A percentile compares a stretch with the other conserved stretches of the same genome.
Conservation (phyloP, 805 yeast genomes). For the Ogataea siamensis region DNA sequence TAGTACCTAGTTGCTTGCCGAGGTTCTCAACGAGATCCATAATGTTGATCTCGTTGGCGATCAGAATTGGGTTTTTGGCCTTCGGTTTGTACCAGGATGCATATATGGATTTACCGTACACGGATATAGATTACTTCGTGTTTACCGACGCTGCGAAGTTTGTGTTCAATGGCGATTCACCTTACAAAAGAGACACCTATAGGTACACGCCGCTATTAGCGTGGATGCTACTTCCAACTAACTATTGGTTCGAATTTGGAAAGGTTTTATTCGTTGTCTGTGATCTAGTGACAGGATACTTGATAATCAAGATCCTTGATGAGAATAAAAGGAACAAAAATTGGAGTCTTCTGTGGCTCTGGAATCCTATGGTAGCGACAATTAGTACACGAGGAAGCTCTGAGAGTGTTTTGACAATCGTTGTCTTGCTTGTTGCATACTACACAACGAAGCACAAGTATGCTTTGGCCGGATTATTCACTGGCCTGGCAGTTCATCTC, state of each 20-base stretch:
- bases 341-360: conserved; percentile 60
- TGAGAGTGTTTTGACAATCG: conserved; percentile 81
- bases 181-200: conserved; percentile 83
- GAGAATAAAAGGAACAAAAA: conserved; percentile 10
- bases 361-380: conserved; percentile 93
- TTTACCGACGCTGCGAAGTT: conserved; percentile 88
- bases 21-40: conserved; percentile 17
- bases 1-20: conserved; percentile 8
- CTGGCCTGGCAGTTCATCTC: conserved; percentile 84
- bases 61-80: conserved; percentile 62
- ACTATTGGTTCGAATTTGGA: conserved; percentile 63
- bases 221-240: conserved; percentile 76
- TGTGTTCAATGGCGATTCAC: conserved; percentile 58
- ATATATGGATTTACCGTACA: conserved; percentile 74
- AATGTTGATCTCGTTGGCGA: conserved; percentile 22
- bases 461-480: conserved; percentile 43
- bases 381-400: conserved; percentile 93
- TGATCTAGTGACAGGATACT: conserved; percentile 76
- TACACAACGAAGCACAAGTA: conserved; percentile 37
- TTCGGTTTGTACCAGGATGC: conserved; percentile 89
- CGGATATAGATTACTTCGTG: conserved; percentile 92
- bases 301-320: conserved; percentile 46
- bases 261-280: conserved; percentile 73
- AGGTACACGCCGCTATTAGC: conserved; percentile 90
- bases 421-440: conserved; percentile 61